These are phyloP conservation scores for Talaromyces islandicus DNA, from an alignment of 2,329 filamentous ascomycete genomes.

Conservation along the genomic window DNA sequence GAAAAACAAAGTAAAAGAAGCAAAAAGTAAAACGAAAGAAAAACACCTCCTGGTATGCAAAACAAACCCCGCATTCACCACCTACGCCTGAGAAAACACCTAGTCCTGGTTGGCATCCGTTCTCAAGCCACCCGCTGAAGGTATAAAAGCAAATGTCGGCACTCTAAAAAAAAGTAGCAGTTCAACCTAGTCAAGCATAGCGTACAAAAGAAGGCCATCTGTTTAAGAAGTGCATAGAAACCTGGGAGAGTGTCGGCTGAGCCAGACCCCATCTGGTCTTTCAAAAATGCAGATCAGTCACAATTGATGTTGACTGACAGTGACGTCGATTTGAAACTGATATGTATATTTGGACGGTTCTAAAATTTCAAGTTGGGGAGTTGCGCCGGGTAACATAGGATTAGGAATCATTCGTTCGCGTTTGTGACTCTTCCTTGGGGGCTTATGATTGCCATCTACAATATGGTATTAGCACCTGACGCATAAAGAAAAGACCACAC, in stretches of 20 bases:
- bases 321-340: not conserved
- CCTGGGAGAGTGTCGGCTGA: not conserved
- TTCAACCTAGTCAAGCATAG: not conserved
- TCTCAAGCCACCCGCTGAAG: not conserved
- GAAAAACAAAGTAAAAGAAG: not conserved
- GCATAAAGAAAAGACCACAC: not conserved
- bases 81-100: not conserved
- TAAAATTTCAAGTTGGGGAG: not conserved
- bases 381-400: too few species aligned
- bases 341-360: not conserved
- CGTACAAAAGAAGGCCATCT: not conserved
- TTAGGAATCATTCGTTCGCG: not conserved
- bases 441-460: slow-evolving; percentile 9
- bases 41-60: not conserved
- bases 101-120: not conserved
- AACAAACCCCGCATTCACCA: not conserved
- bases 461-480: not conserved
- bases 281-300: not conserved
- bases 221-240: not conserved
- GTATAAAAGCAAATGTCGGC: not conserved
- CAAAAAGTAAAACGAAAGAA: not conserved
- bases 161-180: not conserved
- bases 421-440: slow-evolving; percentile 4
- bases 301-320: not conserved
- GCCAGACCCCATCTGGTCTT: not conserved